Evolutionary conservation across 1,284 basidiomycete species (phyloP), one percentile per base, ranked within the genome.

Genomic region (Trametes pubescens): DNA sequence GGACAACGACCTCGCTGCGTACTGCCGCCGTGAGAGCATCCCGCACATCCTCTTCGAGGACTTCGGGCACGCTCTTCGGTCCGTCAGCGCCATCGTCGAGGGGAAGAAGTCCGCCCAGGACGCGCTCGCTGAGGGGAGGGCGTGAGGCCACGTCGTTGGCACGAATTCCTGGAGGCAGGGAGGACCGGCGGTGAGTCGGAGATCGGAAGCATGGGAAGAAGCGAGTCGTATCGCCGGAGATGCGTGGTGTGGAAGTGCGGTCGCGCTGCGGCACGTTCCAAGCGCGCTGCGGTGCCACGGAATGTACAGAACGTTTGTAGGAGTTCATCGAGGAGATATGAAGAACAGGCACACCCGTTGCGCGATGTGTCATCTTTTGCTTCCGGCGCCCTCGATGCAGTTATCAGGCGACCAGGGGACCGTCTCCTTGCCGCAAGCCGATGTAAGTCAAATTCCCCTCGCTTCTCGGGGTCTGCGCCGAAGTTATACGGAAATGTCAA

Each of bases 1-100:
- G 53, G 92, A 94, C 71, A 96, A 95, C 72, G 95, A 98, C 74
- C 82, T 98, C 7, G 87, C 89, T 61, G 84, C 83, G 32, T 96
- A 93, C 78, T 97, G 95, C 81, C 81, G 74, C 40, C 80, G 83
- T 65, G 84, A 90, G 66, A 82, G 83, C 16, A 93, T 93, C 67
- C 80, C 80, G 65, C 90, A 92, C 73, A 82, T 91, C 61, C 78
- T 88, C 18, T 93, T 93, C 74, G 70, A 77, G 54, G 81, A 91
- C 71, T 94, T 94, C 74, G 75, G 80, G n/a, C 76, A 82, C 54
- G 90, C 87, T 35, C 74, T 89, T 51, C 76, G 77, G 0, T 77
- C 87, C 5, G 88, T 96, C 26, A 78, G 86, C 72, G 79, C 81
- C 40, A 84, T 96, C 44, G 91, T 95, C 6, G 80, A 82, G 32